Evolutionary conservation across 2,329 filamentous ascomycete species (phyloP), one percentile per base, ranked within the genome.

Genomic region (Scedosporium aurantiacum): DNA sequence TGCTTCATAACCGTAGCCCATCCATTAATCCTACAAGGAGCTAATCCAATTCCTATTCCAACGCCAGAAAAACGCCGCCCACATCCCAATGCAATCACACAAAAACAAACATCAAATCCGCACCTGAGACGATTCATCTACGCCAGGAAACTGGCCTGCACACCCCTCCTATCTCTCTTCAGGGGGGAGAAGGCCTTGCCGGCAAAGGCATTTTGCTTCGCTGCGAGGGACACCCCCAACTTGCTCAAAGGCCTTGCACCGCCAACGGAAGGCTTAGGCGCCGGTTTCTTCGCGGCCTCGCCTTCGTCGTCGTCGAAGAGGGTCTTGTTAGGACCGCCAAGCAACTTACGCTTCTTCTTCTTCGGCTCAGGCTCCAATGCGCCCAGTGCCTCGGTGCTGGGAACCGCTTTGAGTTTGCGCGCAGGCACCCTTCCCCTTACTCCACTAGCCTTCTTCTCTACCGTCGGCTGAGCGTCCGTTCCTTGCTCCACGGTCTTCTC

Each of bases 261-360:
- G 23, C 58, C 41, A 28, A 61, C 32, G 6, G 52, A 28, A 7
- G 58, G 23, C 47, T 68, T 70, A 12, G 57, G 41, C 4, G 41
- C 28, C 18, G 57, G 60, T 27, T 61, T 57, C 58, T 60, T 60
- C 21, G 57, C 56, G 21, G 32, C 74, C 63, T 82, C 82, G 10
- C 72, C 83, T 4, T 78, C 80, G 7, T 88, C 87, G 4, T 86
- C 86, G 7, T 88, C 86, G 63, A 93, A 90, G 5, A 94, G 70
- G 2, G 84, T 89, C 65, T 84, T 83, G 57, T 81, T 83, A 23
- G 80, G 78, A 23, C 74, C 76, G 3, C 86, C 84, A 1, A 89
- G 77, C 4, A 90, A 74, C 73, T 90, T 92, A 64, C 88, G 83
- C 77, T 88, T 91, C 79, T 87, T 90, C 70, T 83, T 86, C 72